Base-by-base conservation (phyloP, 1,139 yeast genomes). In the Wickerhamomyces sp. region DNA sequence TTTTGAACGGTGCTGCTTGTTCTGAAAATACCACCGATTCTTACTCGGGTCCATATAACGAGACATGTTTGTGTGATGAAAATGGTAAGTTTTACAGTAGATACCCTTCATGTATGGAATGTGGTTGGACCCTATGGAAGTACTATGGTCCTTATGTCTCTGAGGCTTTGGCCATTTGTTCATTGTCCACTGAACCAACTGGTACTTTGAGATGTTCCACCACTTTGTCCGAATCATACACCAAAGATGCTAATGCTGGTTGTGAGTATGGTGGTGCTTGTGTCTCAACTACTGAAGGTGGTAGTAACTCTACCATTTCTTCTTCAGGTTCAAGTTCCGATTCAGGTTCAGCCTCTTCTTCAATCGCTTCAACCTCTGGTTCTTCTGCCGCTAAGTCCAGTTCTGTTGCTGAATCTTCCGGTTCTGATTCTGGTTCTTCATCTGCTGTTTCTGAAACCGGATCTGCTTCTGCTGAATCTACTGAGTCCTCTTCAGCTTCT, bases 101-200 rank as follows among this genome's bases (percentile, higher is more conserved):
- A 35, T 47, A 51, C 24, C 29, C 38, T 9, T 32, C 44, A 12
- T 56, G 60, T 47, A 50, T 55, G 49, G 55, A 47, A 21, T 56
- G 60, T 46, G 60, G 58, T 23, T 56, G 59, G 57, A 52, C 57
- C 21, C 35, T 56, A 32, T 56, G 57, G 55, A 45, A 44, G 35
- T 51, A 55, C 44, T 56, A 56, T 40, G 53, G 54, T 23, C 41
- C 46, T 4, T 55, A 46, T 35, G 52, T 56, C 26, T 34, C 47
- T 11, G 16, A 32, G 9, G 50, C 58, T 10, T 34, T 56, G 20
- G 47, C 35, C 8, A 48, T 45, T 15, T 56, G 60, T 39, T 31
- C 45, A 19, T 39, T 54, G 21, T 46, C 55, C 17, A 45, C 53
- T 16, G 49, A 41, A 32, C 59, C 58, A 43, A 54, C 59, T 25